Conservation (phyloP, 2,329 filamentous ascomycete species). For the Phoma herbarum region DNA sequence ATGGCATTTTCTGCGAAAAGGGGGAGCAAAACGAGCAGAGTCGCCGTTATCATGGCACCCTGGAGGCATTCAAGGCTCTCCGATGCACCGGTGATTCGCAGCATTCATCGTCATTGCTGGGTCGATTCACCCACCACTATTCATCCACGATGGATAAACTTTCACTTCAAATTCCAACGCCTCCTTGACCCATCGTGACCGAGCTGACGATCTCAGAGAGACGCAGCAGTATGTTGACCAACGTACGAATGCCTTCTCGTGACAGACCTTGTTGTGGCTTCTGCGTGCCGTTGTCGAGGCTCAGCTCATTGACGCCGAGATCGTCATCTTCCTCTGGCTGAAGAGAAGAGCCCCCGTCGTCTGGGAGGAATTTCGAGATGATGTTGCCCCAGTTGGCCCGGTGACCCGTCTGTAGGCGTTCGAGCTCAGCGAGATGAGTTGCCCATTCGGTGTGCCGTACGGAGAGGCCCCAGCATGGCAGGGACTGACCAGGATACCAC, state of each 20-base stretch:
- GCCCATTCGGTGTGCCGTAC: constrained; percentile 45
- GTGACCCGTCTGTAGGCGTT: constrained; percentile 34
- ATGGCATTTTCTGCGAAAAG: not conserved
- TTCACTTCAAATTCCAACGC: not conserved
- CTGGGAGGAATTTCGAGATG: constrained; percentile 39
- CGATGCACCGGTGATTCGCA: not conserved
- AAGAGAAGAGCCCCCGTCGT: constrained; percentile 32
- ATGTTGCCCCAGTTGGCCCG: constrained; percentile 35
- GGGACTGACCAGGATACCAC: constrained; percentile 37
- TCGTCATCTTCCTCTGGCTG: constrained; percentile 17
- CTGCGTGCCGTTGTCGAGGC: constrained; percentile 7
- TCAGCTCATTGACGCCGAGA: constrained; percentile 13
- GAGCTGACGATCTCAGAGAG: constrained; percentile 39
- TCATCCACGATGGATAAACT: not conserved
- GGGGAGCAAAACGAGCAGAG: not conserved
- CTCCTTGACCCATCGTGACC: not conserved
- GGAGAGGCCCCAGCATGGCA: constrained; percentile 43
- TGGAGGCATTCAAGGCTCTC: not conserved
- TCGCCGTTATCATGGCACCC: not conserved
- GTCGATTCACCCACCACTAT: not conserved
- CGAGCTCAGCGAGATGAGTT: constrained; percentile 38
- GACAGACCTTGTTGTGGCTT: constrained; percentile 7
- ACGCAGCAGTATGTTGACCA: constrained; percentile 37
- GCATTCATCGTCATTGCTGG: not conserved
- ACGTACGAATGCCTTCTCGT: constrained; percentile 32